Conservation (phyloP, 73 alveolate genomes). For the Blepharisma stoltei region DNA sequence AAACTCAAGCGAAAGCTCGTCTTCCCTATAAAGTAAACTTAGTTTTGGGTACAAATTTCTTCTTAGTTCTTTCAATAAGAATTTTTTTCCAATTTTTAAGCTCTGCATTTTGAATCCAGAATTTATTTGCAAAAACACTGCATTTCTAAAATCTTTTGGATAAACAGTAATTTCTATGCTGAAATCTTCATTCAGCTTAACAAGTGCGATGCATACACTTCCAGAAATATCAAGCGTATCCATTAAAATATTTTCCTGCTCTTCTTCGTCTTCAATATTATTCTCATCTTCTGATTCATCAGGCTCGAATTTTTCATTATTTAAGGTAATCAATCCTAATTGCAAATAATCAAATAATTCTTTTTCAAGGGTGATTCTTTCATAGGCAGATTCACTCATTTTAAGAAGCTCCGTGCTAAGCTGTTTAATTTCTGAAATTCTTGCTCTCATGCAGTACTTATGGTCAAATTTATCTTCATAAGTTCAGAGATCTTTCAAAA, state of each 20-base stretch:
- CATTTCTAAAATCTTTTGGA: background rate
- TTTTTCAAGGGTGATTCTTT: background rate
- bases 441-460: background rate
- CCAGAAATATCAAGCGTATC: constrained; percentile 9
- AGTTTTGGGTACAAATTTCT: background rate
- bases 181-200: background rate
- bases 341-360: constrained; percentile 19
- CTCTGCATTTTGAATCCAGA: background rate
- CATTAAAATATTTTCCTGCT: background rate
- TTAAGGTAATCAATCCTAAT: background rate
- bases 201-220: background rate
- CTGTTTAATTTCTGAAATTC: background rate
- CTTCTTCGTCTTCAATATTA: background rate
- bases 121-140: background rate
- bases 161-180: background rate
- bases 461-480: constrained; percentile 12
- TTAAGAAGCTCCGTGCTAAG: background rate
- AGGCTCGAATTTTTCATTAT: background rate
- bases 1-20: background rate
- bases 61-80: background rate
- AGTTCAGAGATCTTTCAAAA: background rate
- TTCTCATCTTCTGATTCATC: background rate
- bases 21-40: background rate
- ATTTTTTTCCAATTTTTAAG: background rate
- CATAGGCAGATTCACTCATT: constrained; percentile 22